Evolutionary conservation across 345 rosid genomes (phyloP), one percentile per base, ranked within the genome.

Genomic region (Eucalyptus tenuipes): DNA sequence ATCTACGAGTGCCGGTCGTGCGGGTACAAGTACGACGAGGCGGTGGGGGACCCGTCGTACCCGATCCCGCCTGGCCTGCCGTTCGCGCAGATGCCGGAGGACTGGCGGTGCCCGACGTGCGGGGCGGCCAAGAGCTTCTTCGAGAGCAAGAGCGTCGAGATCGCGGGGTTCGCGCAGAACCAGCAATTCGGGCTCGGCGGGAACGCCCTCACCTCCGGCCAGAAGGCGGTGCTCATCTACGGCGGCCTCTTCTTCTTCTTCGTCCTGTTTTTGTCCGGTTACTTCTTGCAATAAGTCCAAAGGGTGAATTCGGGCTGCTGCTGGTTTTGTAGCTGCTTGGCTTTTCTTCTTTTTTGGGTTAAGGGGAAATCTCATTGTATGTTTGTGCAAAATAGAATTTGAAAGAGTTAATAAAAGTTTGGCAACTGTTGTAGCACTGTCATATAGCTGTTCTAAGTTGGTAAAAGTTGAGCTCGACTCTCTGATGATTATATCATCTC

Each of bases 91-190:
- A 64, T 98, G 91, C 98, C 99, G 29, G 97, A 91, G 29, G 99
- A 96, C 85, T 97, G 99, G 98, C 93, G 99, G 91, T 98, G 99
- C 59, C 95, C 99, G 5, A 98, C 99, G 48, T 96, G 99, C 88
- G 99, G 99, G 20, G 99, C 98, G 37, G 95, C 98, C 11, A 88
- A 95, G 94, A 94, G 92, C 87, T 97, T 96, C 92, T 97, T 98
- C 59, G 94, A 92, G 93, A 97, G 99, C 86, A 96, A 96, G 93
- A 95, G 98, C 90, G 98, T 98, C 84, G 99, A 98, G 92, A 97
- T 98, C 89, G 99, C 99, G 20, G 99, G 98, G 44, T 98, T 98
- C 91, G 99, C 99, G 14, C 94, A 97, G 97, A 98, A 98, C 88
- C 99, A 96, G 89, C 99, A 96, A 86, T 96, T 87, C 89, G 99